Base-by-base conservation (phyloP, 306 rosid species). In the Heteromeles arbutifolia region DNA sequence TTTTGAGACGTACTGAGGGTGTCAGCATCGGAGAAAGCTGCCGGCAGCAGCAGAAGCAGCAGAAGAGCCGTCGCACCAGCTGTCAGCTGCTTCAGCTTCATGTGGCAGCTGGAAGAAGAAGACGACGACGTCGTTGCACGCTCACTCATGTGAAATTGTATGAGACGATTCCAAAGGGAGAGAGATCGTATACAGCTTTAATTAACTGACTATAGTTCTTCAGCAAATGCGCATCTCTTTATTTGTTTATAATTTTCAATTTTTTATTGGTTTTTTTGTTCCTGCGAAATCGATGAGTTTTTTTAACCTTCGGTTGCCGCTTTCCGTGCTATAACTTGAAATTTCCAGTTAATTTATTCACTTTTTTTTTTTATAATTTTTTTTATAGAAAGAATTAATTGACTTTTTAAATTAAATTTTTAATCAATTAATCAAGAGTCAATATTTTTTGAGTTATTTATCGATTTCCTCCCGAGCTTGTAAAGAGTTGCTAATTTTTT, bases 31-130 rank as follows among this genome's bases (percentile, higher is more conserved):
- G 70, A 19, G 45, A 74, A 43, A 43, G 61, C 70, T 18, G 77
- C 69, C 70, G 70, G 70, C 45, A 74, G 4, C 2, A 74, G 54
- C 5, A 62, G 14, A 8, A 62, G 31, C 2, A 31, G 50, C 12
- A 73, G 65, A 48, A 74, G 61, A 43, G 13, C 53, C 61, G n/a
- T 17, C 70, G 31, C 31, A 28, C 77, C 69, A 10, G 68, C 10
- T 22, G 50, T 13, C 31, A n/a, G 50, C 74, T 70, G 74, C 26
- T 70, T 31, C 43, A 48, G 44, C 45, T 21, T 65, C 69, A 65
- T 65, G 69, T 65, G 18, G 48, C 45, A 48, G 41, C 11, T 19
- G 44, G 15, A 32, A 25, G 62, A 50, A 41, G 61, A 41, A 24
- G 37, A 32, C 18, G 62, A 50, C 44, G 61, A 39, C 74, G 62